Base-by-base conservation (phyloP, 306 rosid species). In the Vicia villosa region DNA sequence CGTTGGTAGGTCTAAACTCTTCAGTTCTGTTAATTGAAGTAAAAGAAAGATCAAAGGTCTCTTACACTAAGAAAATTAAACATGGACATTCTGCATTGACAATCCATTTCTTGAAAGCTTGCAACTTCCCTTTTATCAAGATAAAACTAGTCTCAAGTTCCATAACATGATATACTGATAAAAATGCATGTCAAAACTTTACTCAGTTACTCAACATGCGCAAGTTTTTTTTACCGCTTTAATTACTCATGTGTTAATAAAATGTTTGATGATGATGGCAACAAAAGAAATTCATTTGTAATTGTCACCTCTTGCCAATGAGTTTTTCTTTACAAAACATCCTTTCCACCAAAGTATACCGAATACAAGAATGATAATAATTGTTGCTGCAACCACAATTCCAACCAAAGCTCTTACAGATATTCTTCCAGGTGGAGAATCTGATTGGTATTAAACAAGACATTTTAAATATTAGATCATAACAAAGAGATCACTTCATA, bases 291-390 rank as follows among this genome's bases (percentile, higher is more conserved):
- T 66, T 15, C 3, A 20, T 45, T 16, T 47, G 22, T 28, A 47
- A 34, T 67, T 22, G 24, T 67, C 30, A 38, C 89, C 89, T 59
- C 46, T 72, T 17, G 57, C 50, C 50, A 69, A 49, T 0, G 81
- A 50, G 38, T 40, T 66, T 63, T 70, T 66, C 13, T 59, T 30
- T 22, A 75, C 70, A 40, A 74, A 21, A 41, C 38, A 63, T 30
- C 83, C 79, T 20, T 21, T 79, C 78, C 66, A 65, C 80, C 86
- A 21, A 45, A 82, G 85, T 56, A 72, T 28, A 24, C 64, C 24
- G 6, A 80, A 34, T 14, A 70, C 6, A 3, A 82, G 12, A 21
- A 63, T 54, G 22, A 80, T 49, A 50, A 85, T 1, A 56, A 49
- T 37, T 15, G 40, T 24, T 41, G 58, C 83, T 19, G 77, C 77